Conservation (phyloP, 2,329 filamentous ascomycete genomes). For the Dichotomopilus funicola region DNA sequence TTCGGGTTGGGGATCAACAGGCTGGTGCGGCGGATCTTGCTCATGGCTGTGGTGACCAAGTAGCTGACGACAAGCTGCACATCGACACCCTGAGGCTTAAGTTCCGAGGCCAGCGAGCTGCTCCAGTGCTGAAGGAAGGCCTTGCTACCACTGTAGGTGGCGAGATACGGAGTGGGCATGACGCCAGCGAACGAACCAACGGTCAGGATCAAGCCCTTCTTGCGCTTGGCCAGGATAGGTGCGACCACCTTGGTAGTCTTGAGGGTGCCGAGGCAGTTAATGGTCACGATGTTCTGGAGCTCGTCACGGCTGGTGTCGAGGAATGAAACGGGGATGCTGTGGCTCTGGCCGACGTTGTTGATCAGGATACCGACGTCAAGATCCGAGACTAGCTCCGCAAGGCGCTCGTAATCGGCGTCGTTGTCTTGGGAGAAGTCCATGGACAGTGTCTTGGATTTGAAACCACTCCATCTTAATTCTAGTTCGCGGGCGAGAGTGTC, state of each 20-base stretch:
- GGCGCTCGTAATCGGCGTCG: constrained; percentile 69
- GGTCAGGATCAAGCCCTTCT: constrained; percentile 82
- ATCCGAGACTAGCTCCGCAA: constrained; percentile 61
- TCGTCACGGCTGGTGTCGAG: constrained; percentile 70
- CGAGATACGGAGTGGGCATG: constrained; percentile 83
- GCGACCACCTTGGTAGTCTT: constrained; percentile 80
- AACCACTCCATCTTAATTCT: constrained; percentile 54
- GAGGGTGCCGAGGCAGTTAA: constrained; percentile 90
- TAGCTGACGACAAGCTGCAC: constrained; percentile 92
- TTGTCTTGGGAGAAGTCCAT: constrained; percentile 88
- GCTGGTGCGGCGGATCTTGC: constrained; percentile 79
- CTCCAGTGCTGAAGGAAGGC: constrained; percentile 98
- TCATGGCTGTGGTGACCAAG: constrained; percentile 93
- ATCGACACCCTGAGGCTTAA: constrained; percentile 72
- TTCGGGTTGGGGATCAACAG: constrained; percentile 74
- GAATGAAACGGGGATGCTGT: constrained; percentile 88
- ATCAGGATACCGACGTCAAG: constrained; percentile 82
- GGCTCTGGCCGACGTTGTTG: constrained; percentile 95
- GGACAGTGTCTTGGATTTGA: constrained; percentile 70
- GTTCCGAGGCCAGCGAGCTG: constrained; percentile 73
- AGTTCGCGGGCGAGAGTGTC: constrained; percentile 70
- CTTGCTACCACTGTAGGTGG: constrained; percentile 96
- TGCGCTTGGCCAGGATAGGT: constrained; percentile 76
- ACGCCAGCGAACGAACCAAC: constrained; percentile 97
- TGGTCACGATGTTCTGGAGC: constrained; percentile 82